These are phyloP conservation scores for Chlamydomonas urium DNA, from an alignment of 139 green algal species.

Conservation along the genomic window DNA sequence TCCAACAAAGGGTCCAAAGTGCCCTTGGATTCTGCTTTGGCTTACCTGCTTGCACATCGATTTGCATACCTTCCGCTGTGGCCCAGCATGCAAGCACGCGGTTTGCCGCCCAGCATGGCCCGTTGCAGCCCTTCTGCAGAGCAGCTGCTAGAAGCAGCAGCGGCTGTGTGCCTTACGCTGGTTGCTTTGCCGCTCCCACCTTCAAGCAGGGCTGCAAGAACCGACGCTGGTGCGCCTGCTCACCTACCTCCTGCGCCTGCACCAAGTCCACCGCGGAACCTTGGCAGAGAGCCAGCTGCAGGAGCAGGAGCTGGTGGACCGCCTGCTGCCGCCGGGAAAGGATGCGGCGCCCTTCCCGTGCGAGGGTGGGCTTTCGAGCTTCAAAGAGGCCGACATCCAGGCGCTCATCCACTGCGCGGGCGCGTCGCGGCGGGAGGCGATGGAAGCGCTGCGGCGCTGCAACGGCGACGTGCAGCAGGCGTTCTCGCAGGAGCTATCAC, in stretches of 20 bases:
- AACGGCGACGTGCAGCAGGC: not conserved
- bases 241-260: conserved; percentile 55
- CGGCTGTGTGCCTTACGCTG: not conserved
- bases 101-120: too few relatives aligned
- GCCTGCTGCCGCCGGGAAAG: conserved; percentile 18
- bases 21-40: too few relatives aligned
- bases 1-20: too few relatives aligned
- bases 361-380: conserved; percentile 4
- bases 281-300: conserved; percentile 1
- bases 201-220: conserved; percentile 32
- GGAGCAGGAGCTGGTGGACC: conserved; percentile 2
- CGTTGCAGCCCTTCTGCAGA: too few relatives aligned
- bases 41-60: too few relatives aligned
- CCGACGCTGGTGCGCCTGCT: conserved; percentile 48
- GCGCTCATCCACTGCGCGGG: conserved; percentile 26
- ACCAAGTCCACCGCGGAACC: conserved; percentile 5
- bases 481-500: not conserved
- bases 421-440: conserved; percentile 16
- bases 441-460: conserved; percentile 29
- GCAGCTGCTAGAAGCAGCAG: too few relatives aligned
- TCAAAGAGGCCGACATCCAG: conserved; percentile 33
- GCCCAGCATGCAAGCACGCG: too few relatives aligned
- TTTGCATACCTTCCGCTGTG: too few relatives aligned
- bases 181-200: not conserved
- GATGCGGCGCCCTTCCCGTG: too few relatives aligned